Conservation (phyloP, 192 early-diverging fungal genomes). For the Umbelopsis vinacea region DNA sequence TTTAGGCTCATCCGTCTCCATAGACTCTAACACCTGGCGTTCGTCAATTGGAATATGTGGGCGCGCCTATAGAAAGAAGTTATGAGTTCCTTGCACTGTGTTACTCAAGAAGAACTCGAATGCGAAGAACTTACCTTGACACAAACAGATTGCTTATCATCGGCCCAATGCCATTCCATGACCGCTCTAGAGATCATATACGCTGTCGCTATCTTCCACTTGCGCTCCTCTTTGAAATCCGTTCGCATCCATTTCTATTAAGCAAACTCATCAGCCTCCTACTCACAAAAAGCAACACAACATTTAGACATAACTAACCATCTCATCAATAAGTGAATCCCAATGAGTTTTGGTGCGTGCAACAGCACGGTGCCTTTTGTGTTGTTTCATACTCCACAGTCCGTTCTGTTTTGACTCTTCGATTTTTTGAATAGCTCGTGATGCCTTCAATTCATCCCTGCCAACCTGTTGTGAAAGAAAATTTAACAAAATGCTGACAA, state of each 20-base stretch:
- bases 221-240: slow-evolving; percentile 82
- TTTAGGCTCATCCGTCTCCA: slow-evolving; percentile 23
- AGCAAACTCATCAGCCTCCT: neutral
- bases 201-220: slow-evolving; percentile 81
- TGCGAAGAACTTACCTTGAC: slow-evolving; percentile 50
- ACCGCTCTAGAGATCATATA: slow-evolving; percentile 65
- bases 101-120: neutral
- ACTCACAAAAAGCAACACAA: neutral
- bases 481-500: neutral
- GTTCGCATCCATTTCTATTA: slow-evolving; percentile 74
- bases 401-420: slow-evolving; percentile 72
- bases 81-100: neutral
- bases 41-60: slow-evolving; percentile 19
- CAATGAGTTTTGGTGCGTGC: slow-evolving; percentile 65
- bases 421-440: slow-evolving; percentile 66
- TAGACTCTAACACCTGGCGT: neutral
- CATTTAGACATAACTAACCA: slow-evolving; percentile 55
- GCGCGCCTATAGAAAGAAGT: neutral
- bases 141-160: slow-evolving; percentile 71
- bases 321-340: slow-evolving; percentile 81
- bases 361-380: slow-evolving; percentile 65
- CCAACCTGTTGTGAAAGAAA: slow-evolving; percentile 56
- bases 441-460: slow-evolving; percentile 72
- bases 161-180: slow-evolving; percentile 75
- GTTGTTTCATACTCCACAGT: slow-evolving; percentile 77